These are phyloP conservation scores for Ephemerocybe angulata DNA, from an alignment of 768 basidiomycete genomes.

Conservation along the genomic window DNA sequence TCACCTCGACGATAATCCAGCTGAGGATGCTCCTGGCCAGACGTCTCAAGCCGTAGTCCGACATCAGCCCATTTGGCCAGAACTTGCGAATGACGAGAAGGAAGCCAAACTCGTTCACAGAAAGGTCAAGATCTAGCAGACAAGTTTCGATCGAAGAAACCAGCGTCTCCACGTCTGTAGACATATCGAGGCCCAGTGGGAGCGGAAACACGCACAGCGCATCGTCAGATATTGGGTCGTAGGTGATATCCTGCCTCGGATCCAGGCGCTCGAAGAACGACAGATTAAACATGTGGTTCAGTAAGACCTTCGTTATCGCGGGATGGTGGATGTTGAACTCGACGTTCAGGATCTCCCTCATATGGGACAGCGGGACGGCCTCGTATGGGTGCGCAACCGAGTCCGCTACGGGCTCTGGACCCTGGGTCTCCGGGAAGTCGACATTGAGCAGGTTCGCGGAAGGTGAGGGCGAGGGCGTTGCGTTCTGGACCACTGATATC, in stretches of 20 bases:
- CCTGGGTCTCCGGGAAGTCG: conserved; percentile 17
- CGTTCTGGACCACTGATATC: conserved; percentile 19
- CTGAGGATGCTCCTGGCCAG: conserved; percentile 53
- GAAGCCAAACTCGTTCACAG: conserved; percentile 71
- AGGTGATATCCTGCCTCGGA: conserved; percentile 32
- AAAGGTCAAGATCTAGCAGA: conserved; percentile 65
- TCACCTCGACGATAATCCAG: conserved; percentile 76
- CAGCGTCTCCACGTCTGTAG: conserved; percentile 68
- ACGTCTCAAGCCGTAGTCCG: conserved; percentile 65
- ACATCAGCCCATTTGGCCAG: conserved; percentile 71
- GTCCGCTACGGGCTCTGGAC: conserved; percentile 17
- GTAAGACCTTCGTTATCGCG: conserved; percentile 45
- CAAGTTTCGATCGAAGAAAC: conserved; percentile 70
- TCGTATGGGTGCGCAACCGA: conserved; percentile 49
- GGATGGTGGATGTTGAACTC: conserved; percentile 58
- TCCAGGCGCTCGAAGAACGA: conserved; percentile 58
- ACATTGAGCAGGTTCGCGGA: conserved; percentile 48
- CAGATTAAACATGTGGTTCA: conserved; percentile 58
- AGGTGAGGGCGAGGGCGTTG: conserved; percentile 16
- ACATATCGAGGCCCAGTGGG: conserved; percentile 68
- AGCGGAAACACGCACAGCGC: conserved; percentile 59
- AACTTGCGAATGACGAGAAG: conserved; percentile 63
- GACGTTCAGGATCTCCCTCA: conserved; percentile 55
- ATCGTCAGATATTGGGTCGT: conserved; percentile 26
- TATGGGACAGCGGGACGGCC: conserved; percentile 52